Percentiles rank a stretch among this genome's conserved stretches.
phyloP scores from a whole-genome alignment of 768 basidiomycete species.

The Pleurotus tuber-regium region DNA sequence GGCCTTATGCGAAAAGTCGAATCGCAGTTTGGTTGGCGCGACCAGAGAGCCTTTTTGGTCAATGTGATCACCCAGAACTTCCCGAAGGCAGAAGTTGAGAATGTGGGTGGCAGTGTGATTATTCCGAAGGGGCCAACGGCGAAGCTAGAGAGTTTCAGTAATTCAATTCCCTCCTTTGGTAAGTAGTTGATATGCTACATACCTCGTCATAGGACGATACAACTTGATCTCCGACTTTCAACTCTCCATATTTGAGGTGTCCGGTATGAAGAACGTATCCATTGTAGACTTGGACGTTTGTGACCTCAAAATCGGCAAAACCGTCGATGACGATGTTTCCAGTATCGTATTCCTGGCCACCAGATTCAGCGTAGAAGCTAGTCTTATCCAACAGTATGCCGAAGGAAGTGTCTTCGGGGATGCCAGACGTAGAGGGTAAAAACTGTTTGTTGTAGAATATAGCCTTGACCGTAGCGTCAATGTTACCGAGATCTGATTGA shows the following conservation, averaged over 20 bases:
- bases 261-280: slow-evolving; percentile 97
- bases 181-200: slow-evolving; percentile 3
- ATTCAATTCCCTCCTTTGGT: slow-evolving; percentile 4
- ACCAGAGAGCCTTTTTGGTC: slow-evolving; percentile 99
- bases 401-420: slow-evolving; percentile 68
- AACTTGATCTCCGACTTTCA: slow-evolving; percentile 78
- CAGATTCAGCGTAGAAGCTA: slow-evolving; percentile 96
- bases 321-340: slow-evolving; percentile 94
- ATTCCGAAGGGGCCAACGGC: slow-evolving; percentile 93
- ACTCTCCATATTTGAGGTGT: slow-evolving; percentile 80
- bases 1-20: slow-evolving; percentile 97
- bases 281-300: slow-evolving; percentile 90
- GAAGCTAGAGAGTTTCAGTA: slow-evolving; percentile 48
- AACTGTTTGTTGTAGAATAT: slow-evolving; percentile 85
- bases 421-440: slow-evolving; percentile 57
- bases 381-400: slow-evolving; percentile 90
- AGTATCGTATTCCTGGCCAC: slow-evolving; percentile 96
- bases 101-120: slow-evolving; percentile 99
- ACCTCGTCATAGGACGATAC: slow-evolving; percentile 94
- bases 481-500: slow-evolving; percentile 68
- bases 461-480: slow-evolving; percentile 71
- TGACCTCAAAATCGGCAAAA: slow-evolving; percentile 88
- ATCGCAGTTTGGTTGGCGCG: slow-evolving; percentile 91
- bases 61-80: slow-evolving; percentile 94
- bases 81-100: slow-evolving; percentile 90